Percentiles rank a stretch among this genome's conserved stretches.
Evolutionary conservation across 2,329 filamentous ascomycete genomes (phyloP).

Genomic region (Thermochaetoides dissita): DNA sequence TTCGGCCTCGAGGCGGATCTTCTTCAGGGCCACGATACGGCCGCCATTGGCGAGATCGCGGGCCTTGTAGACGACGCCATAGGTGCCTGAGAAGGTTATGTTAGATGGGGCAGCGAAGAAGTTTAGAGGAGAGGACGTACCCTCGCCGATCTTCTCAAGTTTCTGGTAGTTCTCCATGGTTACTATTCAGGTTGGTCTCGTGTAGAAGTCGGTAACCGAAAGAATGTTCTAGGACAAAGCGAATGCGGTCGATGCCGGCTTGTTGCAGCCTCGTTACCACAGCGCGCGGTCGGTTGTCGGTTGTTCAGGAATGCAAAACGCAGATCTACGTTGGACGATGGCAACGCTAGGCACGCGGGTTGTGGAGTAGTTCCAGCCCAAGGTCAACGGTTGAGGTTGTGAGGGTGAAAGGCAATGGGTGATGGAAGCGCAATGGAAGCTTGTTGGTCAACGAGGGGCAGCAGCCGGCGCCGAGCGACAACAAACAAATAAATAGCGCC

Average conservation of each 20-base stretch:
- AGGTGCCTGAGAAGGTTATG: conserved; percentile 48
- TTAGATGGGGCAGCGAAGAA: conserved; percentile 1
- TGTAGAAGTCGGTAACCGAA: background rate
- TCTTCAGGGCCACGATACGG: conserved; percentile 79
- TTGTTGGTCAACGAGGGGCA: conserved; percentile 9
- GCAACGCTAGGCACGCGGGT: too few relatives aligned
- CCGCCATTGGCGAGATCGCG: conserved; percentile 63
- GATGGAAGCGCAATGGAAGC: conserved; percentile 2
- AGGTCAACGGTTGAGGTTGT: too few relatives aligned
- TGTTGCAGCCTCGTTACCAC: background rate
- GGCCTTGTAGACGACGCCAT: conserved; percentile 86
- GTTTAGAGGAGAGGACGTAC: conserved; percentile 28
- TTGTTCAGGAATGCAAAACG: background rate
- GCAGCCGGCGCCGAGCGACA: background rate
- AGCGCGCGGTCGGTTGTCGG: background rate
- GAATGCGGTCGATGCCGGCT: background rate
- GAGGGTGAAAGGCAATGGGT: too few relatives aligned
- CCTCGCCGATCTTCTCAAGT: conserved; percentile 84
- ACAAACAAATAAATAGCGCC: conserved; percentile 8
- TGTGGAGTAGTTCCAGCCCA: too few relatives aligned
- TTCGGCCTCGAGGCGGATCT: conserved; percentile 82
- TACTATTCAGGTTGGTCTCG: conserved; percentile 2
- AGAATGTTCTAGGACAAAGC: background rate
- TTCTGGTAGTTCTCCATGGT: conserved; percentile 85
- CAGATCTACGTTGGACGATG: too few relatives aligned